Base-by-base conservation (phyloP, 345 rosid genomes). In the Eutrema japonicum region DNA sequence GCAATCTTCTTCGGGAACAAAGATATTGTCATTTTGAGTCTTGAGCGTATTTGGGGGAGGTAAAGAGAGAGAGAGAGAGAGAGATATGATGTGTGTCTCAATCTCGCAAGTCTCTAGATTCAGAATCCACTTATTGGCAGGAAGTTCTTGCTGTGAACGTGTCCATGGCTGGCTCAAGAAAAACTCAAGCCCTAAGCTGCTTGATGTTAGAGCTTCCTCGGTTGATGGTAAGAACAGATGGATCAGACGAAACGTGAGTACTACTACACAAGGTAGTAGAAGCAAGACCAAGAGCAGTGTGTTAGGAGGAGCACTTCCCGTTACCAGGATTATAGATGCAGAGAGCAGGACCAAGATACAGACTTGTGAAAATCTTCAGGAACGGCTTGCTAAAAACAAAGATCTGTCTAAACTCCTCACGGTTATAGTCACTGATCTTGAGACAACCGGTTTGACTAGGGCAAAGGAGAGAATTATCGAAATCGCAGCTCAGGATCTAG, bases 401-500 rank as follows among this genome's bases (percentile, higher is more conserved):
- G 87, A 87, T 52, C 72, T 90, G 58, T 68, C 83, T 26, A 75
- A 73, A 47, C 85, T 85, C 33, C 73, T 91, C 56, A 90, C 98
- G 0, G 77, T 82, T 48, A 79, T 92, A 38, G 83, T 82, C 60
- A 77, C 81, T 10, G 98, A 92, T 80, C 80, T 88, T 58, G 98
- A 92, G 81, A 92, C 99, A 18, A 88, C 91, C 0, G 99, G 97
- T 9, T 64, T 87, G 50, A 79, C 82, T 73, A 75, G 91, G 72
- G 74, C 53, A 51, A 66, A 71, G 0, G 93, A 82, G 1, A 66
- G 86, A 32, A 90, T 95, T 3, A 82, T 95, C 33, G 99, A 92
- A 87, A 83, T 95, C 65, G 97, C 91, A 6, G 68, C 83, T 10
- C 92, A 85, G 75, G 99, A 95, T 86, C 82, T 95, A 43, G 75